Evolutionary conservation across 306 rosid species (phyloP), one percentile per base, ranked within the genome.

Genomic region (Bauhinia variegata): DNA sequence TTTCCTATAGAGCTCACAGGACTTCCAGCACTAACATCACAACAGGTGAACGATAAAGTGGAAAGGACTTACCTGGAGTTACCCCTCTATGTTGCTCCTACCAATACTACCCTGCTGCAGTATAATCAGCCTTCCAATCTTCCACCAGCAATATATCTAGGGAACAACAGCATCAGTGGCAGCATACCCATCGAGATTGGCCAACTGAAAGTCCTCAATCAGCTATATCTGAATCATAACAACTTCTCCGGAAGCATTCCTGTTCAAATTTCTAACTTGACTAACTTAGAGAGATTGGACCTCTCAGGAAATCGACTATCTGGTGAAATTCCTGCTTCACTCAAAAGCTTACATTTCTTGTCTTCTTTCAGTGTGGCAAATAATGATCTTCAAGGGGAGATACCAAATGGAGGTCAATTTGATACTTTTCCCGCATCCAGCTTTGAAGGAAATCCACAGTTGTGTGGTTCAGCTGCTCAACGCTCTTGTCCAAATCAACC

Each of bases 391-490:
- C 82, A 80, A 51, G 96, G 98, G 42, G 77, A 67, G 54, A 75
- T 92, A 68, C 98, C 98, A 53, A 65, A 82, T 12, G 96, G 98
- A 18, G 81, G 87, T 59, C 98, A 92, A 56, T 92, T 92, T 77
- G 75, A 84, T 68, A 92, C 98, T 30, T 92, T 92, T 62, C 43
- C 88, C 15, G 43, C 31, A 66, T 53, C 89, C 34, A 89, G 95
- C 86, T 92, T 84, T 43, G 88, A 74, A 13, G 96, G 93, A 23
- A 92, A 92, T 59, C 53, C 78, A 0, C 81, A 61, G 31, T 76
- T 92, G 77, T 92, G 98, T 7, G 93, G 96, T 66, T 56, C 23
- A 68, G 46, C 64, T 13, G 79, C 61, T 72, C 89, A 77, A 70
- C 92, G 64, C 34, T 68, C 91, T 42, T 92, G 98, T 72, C 18